Percentiles rank a stretch among this genome's conserved stretches.
Evolutionary conservation across 2,329 filamentous ascomycete species (phyloP).

Genomic region (Ceratocystis alfenasii): DNA sequence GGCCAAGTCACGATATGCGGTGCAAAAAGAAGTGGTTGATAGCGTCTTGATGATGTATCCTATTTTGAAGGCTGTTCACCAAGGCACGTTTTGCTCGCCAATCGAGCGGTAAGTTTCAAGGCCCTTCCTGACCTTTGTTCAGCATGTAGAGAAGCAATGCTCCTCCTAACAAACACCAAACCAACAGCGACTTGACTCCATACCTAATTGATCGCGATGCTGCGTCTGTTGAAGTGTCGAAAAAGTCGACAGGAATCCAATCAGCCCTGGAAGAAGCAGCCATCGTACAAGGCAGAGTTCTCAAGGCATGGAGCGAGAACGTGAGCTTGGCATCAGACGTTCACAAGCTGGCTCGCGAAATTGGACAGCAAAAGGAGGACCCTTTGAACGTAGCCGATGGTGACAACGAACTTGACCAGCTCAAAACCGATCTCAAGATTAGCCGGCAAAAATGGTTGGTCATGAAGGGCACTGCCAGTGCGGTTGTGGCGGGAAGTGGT

Average conservation of each 20-base stretch:
- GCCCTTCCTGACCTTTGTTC: not conserved
- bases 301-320: slow-evolving; percentile 48
- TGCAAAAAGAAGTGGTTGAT: slow-evolving; percentile 57
- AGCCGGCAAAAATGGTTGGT: slow-evolving; percentile 58
- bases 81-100: slow-evolving; percentile 49
- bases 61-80: slow-evolving; percentile 64
- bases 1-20: slow-evolving; percentile 55
- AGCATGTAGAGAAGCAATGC: not conserved
- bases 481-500: slow-evolving; percentile 67
- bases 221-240: slow-evolving; percentile 51
- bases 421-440: slow-evolving; percentile 48
- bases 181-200: slow-evolving; percentile 51
- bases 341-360: slow-evolving; percentile 48
- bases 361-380: slow-evolving; percentile 41
- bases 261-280: slow-evolving; percentile 42
- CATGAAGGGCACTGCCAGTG: slow-evolving; percentile 67
- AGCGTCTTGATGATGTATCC: slow-evolving; percentile 61
- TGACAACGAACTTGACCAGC: slow-evolving; percentile 42
- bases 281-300: slow-evolving; percentile 45
- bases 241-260: slow-evolving; percentile 43
- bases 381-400: slow-evolving; percentile 42
- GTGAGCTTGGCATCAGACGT: slow-evolving; percentile 50
- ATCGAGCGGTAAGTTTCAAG: slow-evolving; percentile 49
- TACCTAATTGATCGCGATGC: slow-evolving; percentile 56
- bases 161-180: slow-evolving; percentile 1